Conservation (phyloP, 345 rosid species). For the Boechera divaricarpa region DNA sequence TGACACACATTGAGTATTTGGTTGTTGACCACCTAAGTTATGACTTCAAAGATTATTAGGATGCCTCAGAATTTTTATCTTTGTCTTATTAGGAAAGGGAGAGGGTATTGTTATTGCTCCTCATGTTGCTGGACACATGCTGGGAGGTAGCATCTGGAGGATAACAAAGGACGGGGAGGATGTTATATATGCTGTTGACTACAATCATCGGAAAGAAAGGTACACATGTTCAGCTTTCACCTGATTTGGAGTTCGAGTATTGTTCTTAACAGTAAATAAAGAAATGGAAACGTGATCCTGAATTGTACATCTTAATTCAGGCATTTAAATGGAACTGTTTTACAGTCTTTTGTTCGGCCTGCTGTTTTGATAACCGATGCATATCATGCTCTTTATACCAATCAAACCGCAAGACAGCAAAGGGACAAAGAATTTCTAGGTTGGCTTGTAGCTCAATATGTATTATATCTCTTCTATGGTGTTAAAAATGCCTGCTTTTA, state of each 20-base stretch:
- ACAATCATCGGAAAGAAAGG: conserved; percentile 97
- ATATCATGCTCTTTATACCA: conserved; percentile 83
- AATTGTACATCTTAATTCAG: conserved; percentile 52
- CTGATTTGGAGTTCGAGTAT: conserved; percentile 19
- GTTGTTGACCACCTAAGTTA: not conserved
- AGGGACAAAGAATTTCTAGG: conserved; percentile 86
- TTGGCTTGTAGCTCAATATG: conserved; percentile 40
- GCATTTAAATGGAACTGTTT: conserved; percentile 97
- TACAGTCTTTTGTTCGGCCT: conserved; percentile 90
- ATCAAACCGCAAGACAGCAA: conserved; percentile 78
- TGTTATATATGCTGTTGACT: conserved; percentile 96
- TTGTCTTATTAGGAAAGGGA: conserved; percentile 69
- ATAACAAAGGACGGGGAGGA: conserved; percentile 99
- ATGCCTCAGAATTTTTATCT: not conserved
- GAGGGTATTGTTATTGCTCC: conserved; percentile 98
- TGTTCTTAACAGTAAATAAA: conserved; percentile 3
- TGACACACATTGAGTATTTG: not conserved
- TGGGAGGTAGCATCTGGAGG: conserved; percentile 97
- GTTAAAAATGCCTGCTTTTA: not conserved
- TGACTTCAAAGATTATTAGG: conserved; percentile 10
- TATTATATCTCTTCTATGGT: not conserved
- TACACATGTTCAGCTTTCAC: conserved; percentile 41
- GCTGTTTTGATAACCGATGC: conserved; percentile 98
- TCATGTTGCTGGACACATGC: conserved; percentile 92
- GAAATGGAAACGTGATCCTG: conserved; percentile 19